Evolutionary conservation across 257 asterid genomes (phyloP).

Genomic region (Handroanthus guayacan): DNA sequence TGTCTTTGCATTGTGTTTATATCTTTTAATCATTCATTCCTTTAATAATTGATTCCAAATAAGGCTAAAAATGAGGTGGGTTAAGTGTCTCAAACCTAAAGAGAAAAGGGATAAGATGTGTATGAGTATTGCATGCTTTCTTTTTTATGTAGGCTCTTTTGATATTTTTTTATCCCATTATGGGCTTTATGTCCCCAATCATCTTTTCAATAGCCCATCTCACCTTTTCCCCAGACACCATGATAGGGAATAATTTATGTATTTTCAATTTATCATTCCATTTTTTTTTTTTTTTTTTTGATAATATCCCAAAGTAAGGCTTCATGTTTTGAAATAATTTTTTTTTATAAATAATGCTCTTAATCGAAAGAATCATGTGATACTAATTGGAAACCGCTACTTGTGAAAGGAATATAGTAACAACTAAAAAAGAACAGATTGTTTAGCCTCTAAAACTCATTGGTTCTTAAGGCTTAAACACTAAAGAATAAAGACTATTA

Average conservation of each 20-base stretch:
- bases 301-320: too few relatives aligned
- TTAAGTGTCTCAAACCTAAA: background rate
- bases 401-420: too few relatives aligned
- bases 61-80: background rate
- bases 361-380: too few relatives aligned
- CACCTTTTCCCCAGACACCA: background rate
- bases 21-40: background rate
- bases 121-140: background rate
- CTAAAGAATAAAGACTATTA: too few relatives aligned
- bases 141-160: slow-evolving; percentile 2
- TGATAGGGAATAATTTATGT: background rate
- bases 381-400: too few relatives aligned
- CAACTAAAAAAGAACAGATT: too few relatives aligned
- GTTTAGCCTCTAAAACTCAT: too few relatives aligned
- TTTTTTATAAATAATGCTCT: too few relatives aligned
- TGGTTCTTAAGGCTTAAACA: too few relatives aligned
- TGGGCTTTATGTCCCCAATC: slow-evolving; percentile 13
- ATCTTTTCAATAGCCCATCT: slow-evolving; percentile 17
- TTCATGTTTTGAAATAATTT: too few relatives aligned
- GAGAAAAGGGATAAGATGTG: slow-evolving; percentile 4
- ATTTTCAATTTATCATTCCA: background rate
- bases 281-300: too few relatives aligned
- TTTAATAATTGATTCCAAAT: background rate
- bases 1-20: background rate
- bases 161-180: background rate